Evolutionary conservation across 106 monocot genomes (phyloP).

Genomic region (Dendrobium chrysotoxum): DNA sequence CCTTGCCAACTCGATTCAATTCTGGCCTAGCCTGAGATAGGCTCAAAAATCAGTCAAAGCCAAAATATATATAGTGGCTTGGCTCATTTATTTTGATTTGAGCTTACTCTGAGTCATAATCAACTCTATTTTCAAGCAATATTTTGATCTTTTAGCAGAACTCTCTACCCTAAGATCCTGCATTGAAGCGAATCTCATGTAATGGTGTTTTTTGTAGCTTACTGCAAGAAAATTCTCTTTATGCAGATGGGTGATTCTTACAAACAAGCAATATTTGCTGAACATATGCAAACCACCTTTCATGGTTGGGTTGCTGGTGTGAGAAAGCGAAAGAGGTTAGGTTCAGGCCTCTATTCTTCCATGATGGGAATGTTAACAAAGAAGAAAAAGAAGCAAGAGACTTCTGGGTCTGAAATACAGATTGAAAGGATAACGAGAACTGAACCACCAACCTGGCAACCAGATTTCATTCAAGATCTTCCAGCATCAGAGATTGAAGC

Average conservation of each 20-base stretch:
- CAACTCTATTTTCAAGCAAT: not conserved
- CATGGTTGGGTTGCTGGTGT: constrained; percentile 19
- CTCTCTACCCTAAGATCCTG: not conserved
- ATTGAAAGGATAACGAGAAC: constrained; percentile 1
- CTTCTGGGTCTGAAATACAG: not conserved
- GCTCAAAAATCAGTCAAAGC: too few species aligned
- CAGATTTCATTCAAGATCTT: not conserved
- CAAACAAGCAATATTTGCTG: constrained; percentile 22
- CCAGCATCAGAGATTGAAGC: not conserved
- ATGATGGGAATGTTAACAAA: constrained; percentile 5
- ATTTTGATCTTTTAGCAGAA: not conserved
- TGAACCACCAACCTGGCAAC: not conserved
- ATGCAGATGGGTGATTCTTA: constrained; percentile 25
- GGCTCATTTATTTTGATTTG: too few species aligned
- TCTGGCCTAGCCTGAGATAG: too few species aligned
- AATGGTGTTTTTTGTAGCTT: too few species aligned
- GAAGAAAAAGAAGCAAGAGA: not conserved
- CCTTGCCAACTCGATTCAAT: too few species aligned
- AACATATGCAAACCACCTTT: constrained; percentile 13
- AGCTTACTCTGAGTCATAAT: too few species aligned
- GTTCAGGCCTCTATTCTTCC: not conserved
- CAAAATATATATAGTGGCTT: too few species aligned
- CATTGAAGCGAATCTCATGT: too few species aligned
- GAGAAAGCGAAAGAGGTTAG: constrained; percentile 13
- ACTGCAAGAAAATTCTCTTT: too few species aligned